Percentiles rank a stretch among this genome's conserved stretches.
These are phyloP conservation scores for Citrus glauca DNA, from an alignment of 345 rosid species.

Conservation along the genomic window DNA sequence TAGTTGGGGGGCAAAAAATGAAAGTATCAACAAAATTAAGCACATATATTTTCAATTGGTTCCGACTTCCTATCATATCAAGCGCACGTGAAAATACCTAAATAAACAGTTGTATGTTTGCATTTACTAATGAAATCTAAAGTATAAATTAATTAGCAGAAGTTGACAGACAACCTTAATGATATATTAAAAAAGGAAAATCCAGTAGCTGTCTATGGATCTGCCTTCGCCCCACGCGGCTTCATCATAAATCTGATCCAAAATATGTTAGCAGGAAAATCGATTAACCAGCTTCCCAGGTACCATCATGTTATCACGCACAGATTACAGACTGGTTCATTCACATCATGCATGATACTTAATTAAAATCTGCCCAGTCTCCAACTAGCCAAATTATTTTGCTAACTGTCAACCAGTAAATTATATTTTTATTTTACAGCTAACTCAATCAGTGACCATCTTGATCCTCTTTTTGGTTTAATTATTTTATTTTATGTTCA, in stretches of 20 bases:
- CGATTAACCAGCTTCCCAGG: constrained; percentile 4
- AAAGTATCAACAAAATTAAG: too few species aligned
- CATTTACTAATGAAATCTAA: neutral
- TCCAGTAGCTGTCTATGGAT: constrained; percentile 17
- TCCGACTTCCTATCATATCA: neutral
- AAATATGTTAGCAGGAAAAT: constrained; percentile 1
- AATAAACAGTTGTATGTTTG: constrained; percentile 12
- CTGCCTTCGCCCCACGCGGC: constrained; percentile 12
- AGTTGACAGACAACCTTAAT: neutral
- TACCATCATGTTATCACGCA: constrained; percentile 20
- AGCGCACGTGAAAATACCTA: constrained; percentile 6
- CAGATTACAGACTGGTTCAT: constrained; percentile 25
- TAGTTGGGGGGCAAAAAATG: too few species aligned
- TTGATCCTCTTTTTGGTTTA: too few species aligned
- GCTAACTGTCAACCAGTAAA: neutral
- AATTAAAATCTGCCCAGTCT: neutral
- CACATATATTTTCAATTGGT: too few species aligned
- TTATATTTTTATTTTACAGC: neutral
- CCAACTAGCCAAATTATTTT: constrained; percentile 11
- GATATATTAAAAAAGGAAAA: neutral
- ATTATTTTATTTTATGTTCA: too few species aligned
- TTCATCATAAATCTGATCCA: constrained; percentile 21
- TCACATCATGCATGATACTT: neutral
- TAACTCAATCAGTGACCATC: neutral
- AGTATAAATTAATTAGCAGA: neutral